Evolutionary conservation across 116 monocot genomes (phyloP).

Genomic region (Posidonia oceanica): DNA sequence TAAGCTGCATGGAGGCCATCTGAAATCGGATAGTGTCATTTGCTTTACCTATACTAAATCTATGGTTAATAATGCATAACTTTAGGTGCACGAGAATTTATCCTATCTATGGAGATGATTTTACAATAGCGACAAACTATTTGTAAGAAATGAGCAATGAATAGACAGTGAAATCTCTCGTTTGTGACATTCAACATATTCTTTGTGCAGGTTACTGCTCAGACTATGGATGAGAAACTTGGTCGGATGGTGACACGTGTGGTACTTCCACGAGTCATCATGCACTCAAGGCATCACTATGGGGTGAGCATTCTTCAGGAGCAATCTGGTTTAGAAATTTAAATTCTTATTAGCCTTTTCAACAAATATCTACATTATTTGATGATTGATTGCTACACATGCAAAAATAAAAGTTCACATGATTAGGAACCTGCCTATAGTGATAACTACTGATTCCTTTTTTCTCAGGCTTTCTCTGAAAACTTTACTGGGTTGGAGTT

Average conservation of each 20-base stretch:
- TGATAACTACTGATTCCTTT: slow-evolving; percentile 6
- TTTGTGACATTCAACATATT: not conserved
- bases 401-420: not conserved
- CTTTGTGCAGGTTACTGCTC: slow-evolving; percentile 52
- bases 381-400: not conserved
- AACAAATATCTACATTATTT: not conserved
- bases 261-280: slow-evolving; percentile 92
- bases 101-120: too few species aligned
- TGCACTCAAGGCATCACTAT: slow-evolving; percentile 94
- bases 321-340: not conserved
- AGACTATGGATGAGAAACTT: slow-evolving; percentile 86
- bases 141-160: too few species aligned
- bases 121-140: too few species aligned
- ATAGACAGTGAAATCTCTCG: too few species aligned
- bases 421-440: not conserved
- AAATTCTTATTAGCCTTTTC: not conserved
- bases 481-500: slow-evolving; percentile 94
- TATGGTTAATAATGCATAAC: too few species aligned
- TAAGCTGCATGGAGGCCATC: too few species aligned
- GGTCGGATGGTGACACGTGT: slow-evolving; percentile 86
- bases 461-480: slow-evolving; percentile 70
- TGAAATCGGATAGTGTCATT: too few species aligned
- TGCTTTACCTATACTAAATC: too few species aligned
- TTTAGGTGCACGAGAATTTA: too few species aligned
- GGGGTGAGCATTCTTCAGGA: slow-evolving; percentile 36